A percentile compares a stretch with the other conserved stretches of the same genome.
These are phyloP conservation scores for Camellia japonica DNA, from an alignment of 148 eudicot species.

Conservation along the genomic window DNA sequence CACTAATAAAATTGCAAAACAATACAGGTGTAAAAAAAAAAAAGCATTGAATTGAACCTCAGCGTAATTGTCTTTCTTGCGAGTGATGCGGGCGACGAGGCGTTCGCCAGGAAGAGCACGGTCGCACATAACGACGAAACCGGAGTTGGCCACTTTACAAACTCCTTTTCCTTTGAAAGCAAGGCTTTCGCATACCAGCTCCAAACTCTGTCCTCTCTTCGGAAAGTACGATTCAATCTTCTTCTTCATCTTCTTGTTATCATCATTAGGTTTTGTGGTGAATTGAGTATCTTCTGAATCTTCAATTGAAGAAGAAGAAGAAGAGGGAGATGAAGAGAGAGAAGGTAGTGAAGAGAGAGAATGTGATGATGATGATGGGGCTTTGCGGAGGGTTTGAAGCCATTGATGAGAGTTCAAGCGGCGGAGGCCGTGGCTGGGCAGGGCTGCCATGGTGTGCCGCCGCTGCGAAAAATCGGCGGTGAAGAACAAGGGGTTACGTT, in stretches of 20 bases:
- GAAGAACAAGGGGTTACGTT: not conserved
- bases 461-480: slow-evolving; percentile 3
- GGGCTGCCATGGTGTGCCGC: slow-evolving; percentile 17
- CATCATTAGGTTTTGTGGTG: not conserved
- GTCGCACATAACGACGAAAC: slow-evolving; percentile 89
- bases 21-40: not conserved
- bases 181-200: slow-evolving; percentile 69
- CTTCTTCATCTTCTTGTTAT: slow-evolving; percentile 10
- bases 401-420: slow-evolving; percentile 37
- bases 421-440: slow-evolving; percentile 38
- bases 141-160: slow-evolving; percentile 72
- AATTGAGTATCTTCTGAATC: slow-evolving; percentile 22
- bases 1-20: not conserved
- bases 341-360: slow-evolving; percentile 23
- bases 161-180: slow-evolving; percentile 86
- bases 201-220: slow-evolving; percentile 79
- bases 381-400: slow-evolving; percentile 33
- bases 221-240: slow-evolving; percentile 49
- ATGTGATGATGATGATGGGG: slow-evolving; percentile 5
- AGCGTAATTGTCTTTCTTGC: slow-evolving; percentile 74
- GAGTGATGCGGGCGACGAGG: slow-evolving; percentile 79
- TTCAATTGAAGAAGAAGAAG: slow-evolving; percentile 16
- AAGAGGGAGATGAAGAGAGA: slow-evolving; percentile 13
- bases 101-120: slow-evolving; percentile 94
- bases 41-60: slow-evolving; percentile 43